Evolutionary conservation across 257 asterid genomes (phyloP).

Genomic region (Sherardia arvensis): DNA sequence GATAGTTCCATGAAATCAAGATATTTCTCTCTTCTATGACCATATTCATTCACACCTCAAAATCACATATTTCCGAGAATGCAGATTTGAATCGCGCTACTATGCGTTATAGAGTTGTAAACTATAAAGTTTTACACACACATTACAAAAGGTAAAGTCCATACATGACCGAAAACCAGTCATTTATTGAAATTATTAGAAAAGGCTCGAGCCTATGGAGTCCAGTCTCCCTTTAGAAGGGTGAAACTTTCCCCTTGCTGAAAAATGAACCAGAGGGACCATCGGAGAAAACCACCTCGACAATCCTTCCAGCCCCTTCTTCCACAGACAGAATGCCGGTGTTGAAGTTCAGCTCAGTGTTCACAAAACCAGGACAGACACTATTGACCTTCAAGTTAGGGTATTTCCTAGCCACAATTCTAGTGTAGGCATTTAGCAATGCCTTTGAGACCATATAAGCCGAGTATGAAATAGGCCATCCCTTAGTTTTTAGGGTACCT

Average conservation of each 20-base stretch:
- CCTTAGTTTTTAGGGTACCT: conserved; percentile 26
- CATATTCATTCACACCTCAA: neutral
- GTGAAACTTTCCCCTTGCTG: conserved; percentile 18
- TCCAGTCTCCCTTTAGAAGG: conserved; percentile 11
- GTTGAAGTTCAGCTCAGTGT: conserved; percentile 36
- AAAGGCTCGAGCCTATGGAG: neutral
- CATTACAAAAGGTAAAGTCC: neutral
- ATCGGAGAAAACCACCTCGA: conserved; percentile 35
- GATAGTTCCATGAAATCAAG: neutral
- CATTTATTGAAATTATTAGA: neutral
- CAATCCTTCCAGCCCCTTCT: conserved; percentile 45
- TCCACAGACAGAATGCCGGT: conserved; percentile 29
- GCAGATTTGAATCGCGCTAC: neutral
- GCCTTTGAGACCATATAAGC: conserved; percentile 47
- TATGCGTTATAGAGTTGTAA: neutral
- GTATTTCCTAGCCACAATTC: conserved; percentile 39
- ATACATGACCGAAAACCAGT: neutral
- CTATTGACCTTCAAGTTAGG: conserved; percentile 33
- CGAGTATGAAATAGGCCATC: conserved; percentile 31
- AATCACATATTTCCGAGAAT: neutral
- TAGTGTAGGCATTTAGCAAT: conserved; percentile 47
- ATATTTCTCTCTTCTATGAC: neutral
- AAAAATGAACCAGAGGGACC: conserved; percentile 48
- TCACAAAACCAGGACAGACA: conserved; percentile 52
- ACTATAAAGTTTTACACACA: neutral